Base-by-base conservation (phyloP, 2,329 filamentous ascomycete genomes). In the Cladosporium austrohemisphaericum region DNA sequence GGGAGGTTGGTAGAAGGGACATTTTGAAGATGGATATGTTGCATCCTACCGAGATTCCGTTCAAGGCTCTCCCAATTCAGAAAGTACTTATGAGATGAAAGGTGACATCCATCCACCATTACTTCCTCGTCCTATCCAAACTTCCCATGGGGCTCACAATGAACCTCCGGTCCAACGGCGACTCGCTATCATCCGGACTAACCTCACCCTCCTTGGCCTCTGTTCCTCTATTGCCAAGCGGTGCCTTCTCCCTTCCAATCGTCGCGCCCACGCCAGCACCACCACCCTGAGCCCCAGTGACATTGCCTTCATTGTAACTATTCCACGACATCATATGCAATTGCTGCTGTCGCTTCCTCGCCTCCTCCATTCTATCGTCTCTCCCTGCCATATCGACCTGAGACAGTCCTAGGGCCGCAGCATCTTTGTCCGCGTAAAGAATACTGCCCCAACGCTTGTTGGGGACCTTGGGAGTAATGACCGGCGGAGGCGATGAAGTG, bases 271-370 rank as follows among this genome's bases (percentile, higher is more conserved):
- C 50, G n/a, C 38, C 46, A 3, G 4, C 26, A 28, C 22, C 18
- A 7, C 23, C 29, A 13, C 20, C 22, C 14, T 45, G 14, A 33
- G 20, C 22, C 3, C 54, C 47, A 10, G 10, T 16, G 4, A 38
- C 44, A 3, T 51, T 37, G n/a, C 44, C 20, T 5, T 52, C 20
- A 36, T 55, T 54, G 32, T 58, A 58, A 6, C 51, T 58, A 31
- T 56, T 59, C 57, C 58, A 59, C 6, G 54, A 60, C 51, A 60
- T 52, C 10, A 60, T 33, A 37, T 60, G 56, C 7, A 47, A 9
- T 10, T 23, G 8, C 33, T 61, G 52, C 40, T 51, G 54, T 16
- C 54, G 44, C 25, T 52, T 41, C 5, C 56, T 49, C 14, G 55
- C 47, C 10, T 56, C 55, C 7, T 47, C 33, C 11, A 47, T 9